These are phyloP conservation scores for Aphanomyces invadans DNA, from an alignment of 352 stramenopile species.

Conservation along the genomic window DNA sequence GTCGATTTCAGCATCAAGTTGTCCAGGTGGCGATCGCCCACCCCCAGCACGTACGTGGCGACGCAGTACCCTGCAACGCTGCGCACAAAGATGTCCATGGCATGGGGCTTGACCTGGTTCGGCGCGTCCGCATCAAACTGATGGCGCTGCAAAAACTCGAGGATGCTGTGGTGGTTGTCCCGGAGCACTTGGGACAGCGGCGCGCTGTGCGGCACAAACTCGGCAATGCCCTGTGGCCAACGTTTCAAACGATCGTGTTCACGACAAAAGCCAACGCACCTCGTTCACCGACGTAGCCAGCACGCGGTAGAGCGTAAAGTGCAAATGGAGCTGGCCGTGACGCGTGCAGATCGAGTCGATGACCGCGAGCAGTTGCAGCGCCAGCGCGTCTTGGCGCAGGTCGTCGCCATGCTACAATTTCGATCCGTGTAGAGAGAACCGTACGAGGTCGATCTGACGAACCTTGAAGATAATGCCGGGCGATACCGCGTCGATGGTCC, in stretches of 20 bases:
- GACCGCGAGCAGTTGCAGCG: constrained; percentile 49
- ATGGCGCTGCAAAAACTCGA: neutral
- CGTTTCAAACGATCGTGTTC: neutral
- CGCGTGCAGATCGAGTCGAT: constrained; percentile 55
- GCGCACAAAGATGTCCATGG: constrained; percentile 23
- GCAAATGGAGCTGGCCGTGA: constrained; percentile 34
- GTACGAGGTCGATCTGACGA: neutral
- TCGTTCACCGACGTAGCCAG: constrained; percentile 38
- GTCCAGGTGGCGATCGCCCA: constrained; percentile 49
- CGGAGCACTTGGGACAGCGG: neutral
- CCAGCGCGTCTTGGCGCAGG: constrained; percentile 71
- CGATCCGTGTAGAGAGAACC: constrained; percentile 17
- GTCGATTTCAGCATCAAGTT: constrained; percentile 46
- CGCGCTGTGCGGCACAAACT: neutral
- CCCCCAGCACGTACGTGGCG: constrained; percentile 45
- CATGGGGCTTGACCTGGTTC: neutral
- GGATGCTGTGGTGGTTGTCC: constrained; percentile 9
- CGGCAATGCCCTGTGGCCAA: neutral
- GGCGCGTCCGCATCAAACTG: neutral
- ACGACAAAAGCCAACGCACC: neutral
- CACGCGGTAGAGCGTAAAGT: constrained; percentile 42
- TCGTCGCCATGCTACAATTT: constrained; percentile 43
- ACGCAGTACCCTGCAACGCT: constrained; percentile 36
- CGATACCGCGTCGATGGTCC: neutral
- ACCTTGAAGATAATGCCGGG: constrained; percentile 16